phyloP scores from a whole-genome alignment of 805 yeast genomes.

The Kuraishia cidri region DNA sequence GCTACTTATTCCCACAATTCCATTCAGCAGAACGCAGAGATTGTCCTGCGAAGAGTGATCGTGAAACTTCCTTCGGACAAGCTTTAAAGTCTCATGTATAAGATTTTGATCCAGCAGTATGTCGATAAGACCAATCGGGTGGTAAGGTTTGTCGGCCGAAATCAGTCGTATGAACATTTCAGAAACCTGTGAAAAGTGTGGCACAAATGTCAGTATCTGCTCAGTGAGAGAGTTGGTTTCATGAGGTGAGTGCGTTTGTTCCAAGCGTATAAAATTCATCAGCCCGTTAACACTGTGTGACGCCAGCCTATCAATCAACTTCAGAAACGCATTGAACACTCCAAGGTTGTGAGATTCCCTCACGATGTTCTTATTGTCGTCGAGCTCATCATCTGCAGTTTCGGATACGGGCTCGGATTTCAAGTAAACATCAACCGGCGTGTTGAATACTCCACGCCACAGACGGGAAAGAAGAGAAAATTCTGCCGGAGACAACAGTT shows the following conservation, averaged over 20 bases:
- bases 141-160: slow-evolving; percentile 85
- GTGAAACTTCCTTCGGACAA: slow-evolving; percentile 43
- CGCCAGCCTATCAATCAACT: slow-evolving; percentile 75
- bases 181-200: slow-evolving; percentile 84
- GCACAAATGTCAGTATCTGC: slow-evolving; percentile 60
- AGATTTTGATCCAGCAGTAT: slow-evolving; percentile 62
- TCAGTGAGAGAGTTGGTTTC: slow-evolving; percentile 42
- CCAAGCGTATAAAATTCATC: slow-evolving; percentile 53
- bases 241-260: slow-evolving; percentile 30
- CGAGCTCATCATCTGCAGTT: background rate
- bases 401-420: slow-evolving; percentile 4
- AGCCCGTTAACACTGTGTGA: slow-evolving; percentile 76
- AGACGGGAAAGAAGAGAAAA: slow-evolving; percentile 12
- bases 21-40: slow-evolving; percentile 75
- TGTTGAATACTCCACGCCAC: slow-evolving; percentile 23
- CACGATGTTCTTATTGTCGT: background rate
- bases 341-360: slow-evolving; percentile 17
- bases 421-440: slow-evolving; percentile 12
- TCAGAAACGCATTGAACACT: slow-evolving; percentile 47
- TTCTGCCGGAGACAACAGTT: slow-evolving; percentile 5
- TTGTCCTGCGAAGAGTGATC: slow-evolving; percentile 31
- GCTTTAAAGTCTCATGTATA: slow-evolving; percentile 59
- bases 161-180: slow-evolving; percentile 81
- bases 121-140: slow-evolving; percentile 79
- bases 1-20: slow-evolving; percentile 53